Base-by-base conservation (phyloP, 2,329 filamentous ascomycete species). In the Acrodontium crateriforme region DNA sequence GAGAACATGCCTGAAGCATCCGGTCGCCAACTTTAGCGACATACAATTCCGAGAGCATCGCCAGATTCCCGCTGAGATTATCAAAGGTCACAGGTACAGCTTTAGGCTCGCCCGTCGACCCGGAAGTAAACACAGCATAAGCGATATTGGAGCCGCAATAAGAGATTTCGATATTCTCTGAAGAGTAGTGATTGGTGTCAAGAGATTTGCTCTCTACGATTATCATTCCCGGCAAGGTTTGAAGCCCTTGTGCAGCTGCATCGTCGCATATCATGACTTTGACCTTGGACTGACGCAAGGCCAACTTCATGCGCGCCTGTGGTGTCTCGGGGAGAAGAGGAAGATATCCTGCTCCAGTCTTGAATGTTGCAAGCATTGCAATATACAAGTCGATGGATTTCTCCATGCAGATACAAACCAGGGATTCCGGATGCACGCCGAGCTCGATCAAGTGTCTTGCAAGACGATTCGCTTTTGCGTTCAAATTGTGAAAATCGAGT, bases 121-220 rank as follows among this genome's bases (percentile, higher is more conserved):
- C 84, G 14, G 79, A 84, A 0, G 81, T 91, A 49, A 80, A 91
- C 2, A 91, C 74, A 11, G 79, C 70, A 47, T 91, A 91, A 6
- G 47, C 75, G 2, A 80, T 47, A 9, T 71, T 58, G 1, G 63
- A 58, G 0, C 59, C 55, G 25, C 65, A 48, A 3, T 59, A 51
- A 0, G 43, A 25, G 9, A 47, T 49, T 2, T 46, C 32, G 2
- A 61, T 39, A 23, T 70, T 65, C 0, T 47, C 28, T 2, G 37
- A 30, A 2, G 53, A 36, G 24, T 59, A 54, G 1, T 31, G 17
- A 2, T 40, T 35, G 3, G 58, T 27, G 11, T 56, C 40, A n/a
- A 48, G 25, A n/a, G 8, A 4, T 22, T 10, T 10, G 8, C 20
- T 12, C 4, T 22, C 4, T 10, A 22, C 8, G 5, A 42, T 26